Base-by-base conservation (phyloP, 129 eudicot species). In the Chrysanthemum makinoi region DNA sequence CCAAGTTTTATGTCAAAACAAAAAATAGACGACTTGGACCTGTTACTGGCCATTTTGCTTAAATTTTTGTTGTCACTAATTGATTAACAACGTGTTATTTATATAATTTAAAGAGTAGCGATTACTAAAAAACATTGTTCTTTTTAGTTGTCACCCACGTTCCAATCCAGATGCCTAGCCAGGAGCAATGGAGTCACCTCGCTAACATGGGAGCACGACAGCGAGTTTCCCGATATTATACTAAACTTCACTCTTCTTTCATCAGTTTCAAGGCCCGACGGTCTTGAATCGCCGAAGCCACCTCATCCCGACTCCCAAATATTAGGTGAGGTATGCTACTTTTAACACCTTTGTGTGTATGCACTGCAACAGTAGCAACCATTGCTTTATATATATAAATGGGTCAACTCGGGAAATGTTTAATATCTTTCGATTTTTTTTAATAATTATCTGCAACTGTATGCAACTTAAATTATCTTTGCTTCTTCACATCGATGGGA, bases 151-250 rank as follows among this genome's bases (percentile, higher is more conserved):
- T 89, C 96, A 89, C 24, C 24, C 24, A n/a, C 24, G 24, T 1
- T 89, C n/a, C 50, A 89, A 35, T 13, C n/a, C 0, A 84, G 96
- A 51, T 78, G 89, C 20, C 75, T 69, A 2, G 87, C 84, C 69
- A 83, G n/a, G 76, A 89, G 70, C 82, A 84, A 57, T 4, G 96
- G 89, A 4, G 87, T 91, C 26, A 88, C 75, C 54, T 89, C 96
- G 19, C 92, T 89, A 5, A 86, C 96, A 57, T 89, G n/a, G 96
- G 0, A 89, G 92, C 92, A 89, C n/a, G 96, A 81, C 96, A 89
- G 84, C 1, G 96, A 89, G 1, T 92, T 89, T 19, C n/a, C 91
- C 1, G 96, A 89, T 18, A 89, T 65, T 8, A 89, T 79, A 61
- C 86, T 89, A 79, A 86, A 89, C 48, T 80, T 77, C 18, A 86